These are phyloP conservation scores for Flaveria ramosissima DNA, from an alignment of 129 eudicot genomes.

Conservation along the genomic window DNA sequence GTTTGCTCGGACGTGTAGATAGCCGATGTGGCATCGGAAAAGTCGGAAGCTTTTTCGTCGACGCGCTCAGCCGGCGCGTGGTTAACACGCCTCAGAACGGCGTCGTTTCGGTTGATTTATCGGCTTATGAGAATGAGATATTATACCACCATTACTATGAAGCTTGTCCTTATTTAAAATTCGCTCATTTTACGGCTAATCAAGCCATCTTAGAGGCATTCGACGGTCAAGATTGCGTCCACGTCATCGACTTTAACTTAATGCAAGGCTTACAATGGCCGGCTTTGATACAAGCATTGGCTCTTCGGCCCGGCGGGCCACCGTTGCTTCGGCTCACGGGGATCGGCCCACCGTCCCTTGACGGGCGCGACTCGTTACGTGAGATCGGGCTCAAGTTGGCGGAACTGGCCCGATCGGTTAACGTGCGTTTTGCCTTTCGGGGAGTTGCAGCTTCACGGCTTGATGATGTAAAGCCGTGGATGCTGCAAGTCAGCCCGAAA, in stretches of 20 bases:
- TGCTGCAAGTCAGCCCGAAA: slow-evolving; percentile 56
- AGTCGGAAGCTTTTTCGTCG: slow-evolving; percentile 77
- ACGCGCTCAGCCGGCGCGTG: slow-evolving; percentile 67
- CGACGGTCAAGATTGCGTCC: slow-evolving; percentile 69
- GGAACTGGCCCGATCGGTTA: slow-evolving; percentile 62
- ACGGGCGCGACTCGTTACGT: slow-evolving; percentile 56
- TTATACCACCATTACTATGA: slow-evolving; percentile 70
- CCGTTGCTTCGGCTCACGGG: slow-evolving; percentile 67
- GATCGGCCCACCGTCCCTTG: slow-evolving; percentile 55
- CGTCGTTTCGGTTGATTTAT: slow-evolving; percentile 9
- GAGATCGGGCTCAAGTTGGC: slow-evolving; percentile 68
- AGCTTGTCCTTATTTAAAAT: slow-evolving; percentile 77
- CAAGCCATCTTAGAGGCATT: slow-evolving; percentile 89
- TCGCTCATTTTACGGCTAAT: slow-evolving; percentile 89
- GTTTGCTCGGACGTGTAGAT: slow-evolving; percentile 50
- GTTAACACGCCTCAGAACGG: slow-evolving; percentile 38
- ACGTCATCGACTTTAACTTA: slow-evolving; percentile 76
- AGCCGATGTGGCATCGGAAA: slow-evolving; percentile 67
- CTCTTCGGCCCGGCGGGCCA: slow-evolving; percentile 75
- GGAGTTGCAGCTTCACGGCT: slow-evolving; percentile 60
- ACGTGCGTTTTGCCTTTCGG: slow-evolving; percentile 63
- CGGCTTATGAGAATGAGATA: slow-evolving; percentile 49
- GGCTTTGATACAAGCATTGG: slow-evolving; percentile 80
- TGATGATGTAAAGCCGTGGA: slow-evolving; percentile 65
- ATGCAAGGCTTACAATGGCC: slow-evolving; percentile 97